phyloP scores from a whole-genome alignment of 176 grass and related monocot genomes.

The Musa schizocarpa region DNA sequence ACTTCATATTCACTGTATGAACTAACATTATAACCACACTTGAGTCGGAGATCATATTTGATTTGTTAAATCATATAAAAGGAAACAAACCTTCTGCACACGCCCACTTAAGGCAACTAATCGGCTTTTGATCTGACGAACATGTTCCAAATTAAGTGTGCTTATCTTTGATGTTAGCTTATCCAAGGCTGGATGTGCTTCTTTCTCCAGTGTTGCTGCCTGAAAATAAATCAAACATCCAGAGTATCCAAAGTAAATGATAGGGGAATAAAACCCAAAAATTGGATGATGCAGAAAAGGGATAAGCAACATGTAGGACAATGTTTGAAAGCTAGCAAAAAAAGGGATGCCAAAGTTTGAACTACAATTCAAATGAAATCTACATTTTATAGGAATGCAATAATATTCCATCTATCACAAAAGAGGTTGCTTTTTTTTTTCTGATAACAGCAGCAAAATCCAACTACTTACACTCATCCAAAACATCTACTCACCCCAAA shows the following conservation, averaged over 20 bases:
- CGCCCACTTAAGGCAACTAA: slow-evolving; percentile 53
- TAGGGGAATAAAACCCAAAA: too few relatives aligned
- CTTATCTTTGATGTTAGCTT: slow-evolving; percentile 76
- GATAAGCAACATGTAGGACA: too few relatives aligned
- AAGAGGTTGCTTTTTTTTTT: too few relatives aligned
- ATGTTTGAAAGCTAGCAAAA: too few relatives aligned
- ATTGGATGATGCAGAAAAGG: too few relatives aligned
- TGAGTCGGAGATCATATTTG: background rate
- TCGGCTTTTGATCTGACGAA: slow-evolving; percentile 71
- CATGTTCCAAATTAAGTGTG: slow-evolving; percentile 65
- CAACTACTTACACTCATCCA: too few relatives aligned
- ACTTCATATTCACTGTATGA: too few relatives aligned
- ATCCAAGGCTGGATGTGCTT: slow-evolving; percentile 66
- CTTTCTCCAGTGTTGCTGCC: slow-evolving; percentile 50
- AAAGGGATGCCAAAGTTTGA: background rate
- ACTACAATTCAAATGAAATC: background rate
- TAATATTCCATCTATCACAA: too few relatives aligned
- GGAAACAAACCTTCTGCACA: slow-evolving; percentile 51
- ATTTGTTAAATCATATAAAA: background rate
- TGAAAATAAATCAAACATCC: slow-evolving; percentile 11
- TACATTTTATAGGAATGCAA: background rate
- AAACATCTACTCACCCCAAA: too few relatives aligned
- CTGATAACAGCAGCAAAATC: too few relatives aligned
- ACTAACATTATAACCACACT: background rate
- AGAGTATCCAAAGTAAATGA: background rate